Conservation (phyloP, 2,329 filamentous ascomycete genomes). For the Penicillium freii region DNA sequence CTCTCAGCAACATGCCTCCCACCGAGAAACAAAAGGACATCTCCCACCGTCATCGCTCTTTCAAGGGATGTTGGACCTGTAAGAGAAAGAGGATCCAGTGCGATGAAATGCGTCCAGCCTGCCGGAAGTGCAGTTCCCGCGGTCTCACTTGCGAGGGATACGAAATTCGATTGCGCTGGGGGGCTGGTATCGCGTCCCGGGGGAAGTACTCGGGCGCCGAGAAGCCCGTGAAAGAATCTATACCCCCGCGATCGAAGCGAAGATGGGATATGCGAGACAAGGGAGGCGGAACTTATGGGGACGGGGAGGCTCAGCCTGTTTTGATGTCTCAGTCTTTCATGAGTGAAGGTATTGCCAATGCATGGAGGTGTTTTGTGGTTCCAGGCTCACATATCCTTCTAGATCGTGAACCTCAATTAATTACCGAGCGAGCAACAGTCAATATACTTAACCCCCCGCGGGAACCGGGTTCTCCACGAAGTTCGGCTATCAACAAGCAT, state of each 20-base stretch:
- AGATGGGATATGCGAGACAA: slow-evolving; percentile 22
- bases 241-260: slow-evolving; percentile 20
- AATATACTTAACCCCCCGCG: slow-evolving; percentile 20
- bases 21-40: slow-evolving; percentile 14
- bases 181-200: slow-evolving; percentile 24
- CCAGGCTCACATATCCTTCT: not conserved
- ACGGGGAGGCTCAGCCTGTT: slow-evolving; percentile 13
- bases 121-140: slow-evolving; percentile 15
- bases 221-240: slow-evolving; percentile 24
- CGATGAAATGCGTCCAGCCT: slow-evolving; percentile 21
- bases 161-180: slow-evolving; percentile 25
- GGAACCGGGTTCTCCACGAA: slow-evolving; percentile 7
- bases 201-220: slow-evolving; percentile 23
- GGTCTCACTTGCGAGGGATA: slow-evolving; percentile 23
- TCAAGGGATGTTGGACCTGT: slow-evolving; percentile 28
- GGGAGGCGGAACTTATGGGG: not conserved
- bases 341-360: slow-evolving; percentile 12
- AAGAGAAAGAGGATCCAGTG: slow-evolving; percentile 26
- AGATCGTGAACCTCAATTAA: not conserved
- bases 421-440: slow-evolving; percentile 16
- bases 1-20: slow-evolving; percentile 5
- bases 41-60: slow-evolving; percentile 19
- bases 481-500: slow-evolving; percentile 16
- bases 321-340: slow-evolving; percentile 2
- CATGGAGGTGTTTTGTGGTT: not conserved